A percentile compares a stretch with the other conserved stretches of the same genome.
Conservation (phyloP, 176 grass and related monocot species). For the Oryza punctata region DNA sequence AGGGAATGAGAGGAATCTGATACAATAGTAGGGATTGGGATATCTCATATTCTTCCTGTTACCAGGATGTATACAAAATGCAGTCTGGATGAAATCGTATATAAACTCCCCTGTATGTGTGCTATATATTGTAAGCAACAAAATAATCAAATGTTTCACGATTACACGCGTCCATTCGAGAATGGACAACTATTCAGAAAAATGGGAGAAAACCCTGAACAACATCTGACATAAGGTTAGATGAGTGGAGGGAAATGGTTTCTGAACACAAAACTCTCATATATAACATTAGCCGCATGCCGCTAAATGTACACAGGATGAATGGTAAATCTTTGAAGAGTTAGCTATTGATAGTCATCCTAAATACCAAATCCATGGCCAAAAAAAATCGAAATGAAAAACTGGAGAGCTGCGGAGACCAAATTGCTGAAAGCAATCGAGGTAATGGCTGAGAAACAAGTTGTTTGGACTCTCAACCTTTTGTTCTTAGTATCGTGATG, state of each 20-base stretch:
- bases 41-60: no score
- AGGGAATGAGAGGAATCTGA: no score
- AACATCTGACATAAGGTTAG: conserved; percentile 14
- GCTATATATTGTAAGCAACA: neutral
- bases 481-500: conserved; percentile 94
- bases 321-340: conserved; percentile 39
- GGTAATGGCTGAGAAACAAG: conserved; percentile 35
- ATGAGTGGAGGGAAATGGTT: neutral
- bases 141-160: neutral
- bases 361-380: conserved; percentile 5
- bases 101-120: no score
- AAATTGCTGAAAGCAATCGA: conserved; percentile 35
- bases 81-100: no score
- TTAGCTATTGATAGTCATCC: conserved; percentile 33
- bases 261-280: conserved; percentile 4
- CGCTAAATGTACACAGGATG: conserved; percentile 41
- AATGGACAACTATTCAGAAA: neutral
- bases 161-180: neutral
- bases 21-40: no score
- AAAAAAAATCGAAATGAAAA: conserved; percentile 28
- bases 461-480: conserved; percentile 49
- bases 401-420: conserved; percentile 31
- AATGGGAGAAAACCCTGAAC: neutral
- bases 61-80: no score
- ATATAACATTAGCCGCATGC: conserved; percentile 40